phyloP scores from a whole-genome alignment of 2,329 filamentous ascomycete species.

The Chaetomiaceae sp. region DNA sequence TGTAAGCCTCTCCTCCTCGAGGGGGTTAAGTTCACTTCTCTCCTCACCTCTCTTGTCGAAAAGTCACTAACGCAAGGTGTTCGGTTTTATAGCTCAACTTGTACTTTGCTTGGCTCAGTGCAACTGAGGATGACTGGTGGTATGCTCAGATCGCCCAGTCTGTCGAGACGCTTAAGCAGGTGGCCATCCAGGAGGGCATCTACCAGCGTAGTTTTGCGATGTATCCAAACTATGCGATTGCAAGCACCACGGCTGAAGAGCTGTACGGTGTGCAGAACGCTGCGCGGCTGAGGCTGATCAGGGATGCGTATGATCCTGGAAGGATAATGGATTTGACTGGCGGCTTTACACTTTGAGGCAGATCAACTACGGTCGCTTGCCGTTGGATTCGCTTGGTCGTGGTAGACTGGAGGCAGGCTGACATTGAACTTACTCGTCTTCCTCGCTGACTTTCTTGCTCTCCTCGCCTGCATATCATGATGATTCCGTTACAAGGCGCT shows the following conservation, averaged over 20 bases:
- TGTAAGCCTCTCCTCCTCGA: constrained; percentile 12
- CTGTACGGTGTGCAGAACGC: constrained; percentile 23
- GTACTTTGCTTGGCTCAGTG: constrained; percentile 27
- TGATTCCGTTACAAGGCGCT: too few species aligned
- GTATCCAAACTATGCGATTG: constrained; percentile 29
- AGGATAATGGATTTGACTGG: constrained; percentile 28
- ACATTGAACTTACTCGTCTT: too few species aligned
- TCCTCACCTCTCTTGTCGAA: too few species aligned
- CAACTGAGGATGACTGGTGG: constrained; percentile 29
- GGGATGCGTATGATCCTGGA: constrained; percentile 22
- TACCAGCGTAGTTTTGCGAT: constrained; percentile 23
- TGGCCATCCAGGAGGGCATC: constrained; percentile 28
- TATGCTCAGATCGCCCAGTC: constrained; percentile 22
- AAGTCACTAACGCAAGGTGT: too few species aligned
- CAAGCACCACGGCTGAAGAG: constrained; percentile 18
- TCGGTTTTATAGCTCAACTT: constrained; percentile 24
- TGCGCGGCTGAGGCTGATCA: constrained; percentile 21
- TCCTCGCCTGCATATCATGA: too few species aligned
- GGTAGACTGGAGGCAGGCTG: too few species aligned
- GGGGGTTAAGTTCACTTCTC: too few species aligned
- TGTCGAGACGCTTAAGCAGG: constrained; percentile 25
- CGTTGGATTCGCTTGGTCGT: too few species aligned
- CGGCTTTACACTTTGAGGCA: constrained; percentile 20
- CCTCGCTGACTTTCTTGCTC: too few species aligned
- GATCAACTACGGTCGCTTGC: too few species aligned